phyloP scores from a whole-genome alignment of 805 yeast species.

The Isabelozyma gotoi region DNA sequence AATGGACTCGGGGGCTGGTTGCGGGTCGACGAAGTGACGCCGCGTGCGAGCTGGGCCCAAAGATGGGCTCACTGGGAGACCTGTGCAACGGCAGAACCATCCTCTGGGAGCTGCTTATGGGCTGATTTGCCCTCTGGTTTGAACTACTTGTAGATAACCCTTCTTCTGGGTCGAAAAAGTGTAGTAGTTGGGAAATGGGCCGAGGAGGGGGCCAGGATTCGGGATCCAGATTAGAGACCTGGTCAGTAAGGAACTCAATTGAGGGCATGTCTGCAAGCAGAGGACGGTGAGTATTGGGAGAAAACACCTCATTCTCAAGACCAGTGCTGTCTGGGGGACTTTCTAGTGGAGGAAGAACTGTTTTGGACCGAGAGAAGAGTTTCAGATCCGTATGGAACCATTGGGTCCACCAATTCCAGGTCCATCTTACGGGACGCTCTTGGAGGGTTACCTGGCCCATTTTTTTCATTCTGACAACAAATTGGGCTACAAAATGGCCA shows the following conservation, averaged over 20 bases:
- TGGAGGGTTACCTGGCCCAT: neutral
- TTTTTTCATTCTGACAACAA: neutral
- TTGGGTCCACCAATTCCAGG: too few relatives aligned
- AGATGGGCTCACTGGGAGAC: neutral
- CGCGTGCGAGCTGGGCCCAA: neutral
- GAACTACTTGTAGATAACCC: neutral
- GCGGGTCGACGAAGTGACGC: neutral
- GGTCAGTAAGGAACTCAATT: slow-evolving; percentile 9
- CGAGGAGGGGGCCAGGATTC: neutral
- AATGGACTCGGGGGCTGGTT: neutral
- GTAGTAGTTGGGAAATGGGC: neutral
- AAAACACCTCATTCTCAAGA: slow-evolving; percentile 22
- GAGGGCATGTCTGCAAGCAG: slow-evolving; percentile 18
- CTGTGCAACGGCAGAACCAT: neutral
- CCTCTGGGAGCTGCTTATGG: too few relatives aligned
- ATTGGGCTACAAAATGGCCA: neutral
- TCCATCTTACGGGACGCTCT: too few relatives aligned
- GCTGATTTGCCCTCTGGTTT: too few relatives aligned
- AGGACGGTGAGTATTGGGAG: slow-evolving; percentile 26
- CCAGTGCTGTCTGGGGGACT: slow-evolving; percentile 10
- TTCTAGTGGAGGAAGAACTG: too few relatives aligned
- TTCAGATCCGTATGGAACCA: too few relatives aligned
- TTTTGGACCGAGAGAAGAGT: too few relatives aligned
- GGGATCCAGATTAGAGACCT: too few relatives aligned
- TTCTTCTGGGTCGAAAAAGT: neutral